phyloP scores from a whole-genome alignment of 2,329 filamentous ascomycete species.

The Aspergillus versicolor region DNA sequence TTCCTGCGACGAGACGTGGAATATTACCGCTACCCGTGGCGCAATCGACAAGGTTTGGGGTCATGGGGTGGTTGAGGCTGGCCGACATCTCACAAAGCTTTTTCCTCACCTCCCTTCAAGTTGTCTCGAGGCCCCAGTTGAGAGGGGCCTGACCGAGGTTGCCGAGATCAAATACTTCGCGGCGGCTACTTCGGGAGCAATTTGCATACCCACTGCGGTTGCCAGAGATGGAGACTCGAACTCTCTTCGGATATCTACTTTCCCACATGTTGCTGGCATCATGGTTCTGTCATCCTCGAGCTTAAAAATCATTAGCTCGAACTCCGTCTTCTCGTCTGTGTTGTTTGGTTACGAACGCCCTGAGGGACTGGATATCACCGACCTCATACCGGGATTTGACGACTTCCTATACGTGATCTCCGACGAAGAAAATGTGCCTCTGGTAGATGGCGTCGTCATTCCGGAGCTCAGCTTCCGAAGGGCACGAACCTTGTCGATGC shows the following conservation, averaged over 20 bases:
- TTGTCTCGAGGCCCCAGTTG: conserved; percentile 65
- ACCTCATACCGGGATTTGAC: conserved; percentile 84
- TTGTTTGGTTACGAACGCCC: conserved; percentile 86
- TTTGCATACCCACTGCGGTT: conserved; percentile 82
- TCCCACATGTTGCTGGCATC: conserved; percentile 96
- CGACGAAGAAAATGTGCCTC: conserved; percentile 78
- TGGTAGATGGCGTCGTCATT: conserved; percentile 93
- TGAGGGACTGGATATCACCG: conserved; percentile 74
- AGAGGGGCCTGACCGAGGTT: conserved; percentile 76
- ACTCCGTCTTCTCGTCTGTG: conserved; percentile 88
- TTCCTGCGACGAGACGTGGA: conserved; percentile 73
- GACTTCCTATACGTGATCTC: conserved; percentile 76
- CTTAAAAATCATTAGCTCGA: conserved; percentile 84
- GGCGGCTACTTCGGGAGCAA: conserved; percentile 70
- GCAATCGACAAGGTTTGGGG: conserved; percentile 86
- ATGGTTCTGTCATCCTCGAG: conserved; percentile 81
- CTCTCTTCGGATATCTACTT: conserved; percentile 83
- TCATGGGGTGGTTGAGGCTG: conserved; percentile 62
- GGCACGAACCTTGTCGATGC: conserved; percentile 77
- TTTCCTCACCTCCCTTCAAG: conserved; percentile 77
- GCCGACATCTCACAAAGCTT: conserved; percentile 73
- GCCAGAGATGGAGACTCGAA: conserved; percentile 68
- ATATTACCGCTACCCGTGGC: conserved; percentile 69
- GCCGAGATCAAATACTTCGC: conserved; percentile 76
- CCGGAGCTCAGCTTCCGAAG: conserved; percentile 94